Evolutionary conservation across 2,329 filamentous ascomycete species (phyloP), one percentile per base, ranked within the genome.

Genomic region (Aspergillus sp.): DNA sequence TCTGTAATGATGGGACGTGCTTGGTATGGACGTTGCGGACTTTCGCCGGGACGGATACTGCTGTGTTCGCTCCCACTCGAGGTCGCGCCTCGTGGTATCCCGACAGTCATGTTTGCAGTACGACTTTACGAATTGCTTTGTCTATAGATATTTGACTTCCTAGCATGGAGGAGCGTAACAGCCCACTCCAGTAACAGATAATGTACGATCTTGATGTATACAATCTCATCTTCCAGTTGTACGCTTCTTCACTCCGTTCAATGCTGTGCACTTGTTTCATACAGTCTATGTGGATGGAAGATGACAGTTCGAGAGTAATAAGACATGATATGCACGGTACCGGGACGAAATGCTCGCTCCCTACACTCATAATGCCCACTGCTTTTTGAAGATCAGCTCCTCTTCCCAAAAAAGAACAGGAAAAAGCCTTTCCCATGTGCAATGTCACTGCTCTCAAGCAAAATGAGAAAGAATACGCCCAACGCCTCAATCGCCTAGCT

Each of bases 401-500:
- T 29, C 31, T 41, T 43, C 21, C 47, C 47, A 34, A 7, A 43
- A 20, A 23, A 7, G 38, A 49, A 49, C 46, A 48, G 32, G 23
- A 34, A 17, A 17, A 48, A 25, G 21, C n/a, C 36, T 25, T 42
- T 42, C 17, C 47, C 47, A 49, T 41, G 41, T 13, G 41, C 31
- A 13, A 7, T 42, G 20, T 38, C 47, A 43, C 21, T 20, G 40
- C 19, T 42, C 45, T 25, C 19, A 32, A 53, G 4, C 41, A 34
- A 41, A 32, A 42, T 49, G 9, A 45, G 38, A 50, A 50, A 49
- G 45, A 34, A 46, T 47, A 20, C 50, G 36, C 49, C 47, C 23
- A 62, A 63, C 61, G 57, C 60, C 60, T 47, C 51, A 46, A 52
- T 56, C 57, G 57, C 60, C 58, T 53, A 58, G 57, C 53, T 55